Evolutionary conservation across 75 land plant genomes (phyloP), one percentile per base, ranked within the genome.

Genomic region (Adiantum capillusveneris): DNA sequence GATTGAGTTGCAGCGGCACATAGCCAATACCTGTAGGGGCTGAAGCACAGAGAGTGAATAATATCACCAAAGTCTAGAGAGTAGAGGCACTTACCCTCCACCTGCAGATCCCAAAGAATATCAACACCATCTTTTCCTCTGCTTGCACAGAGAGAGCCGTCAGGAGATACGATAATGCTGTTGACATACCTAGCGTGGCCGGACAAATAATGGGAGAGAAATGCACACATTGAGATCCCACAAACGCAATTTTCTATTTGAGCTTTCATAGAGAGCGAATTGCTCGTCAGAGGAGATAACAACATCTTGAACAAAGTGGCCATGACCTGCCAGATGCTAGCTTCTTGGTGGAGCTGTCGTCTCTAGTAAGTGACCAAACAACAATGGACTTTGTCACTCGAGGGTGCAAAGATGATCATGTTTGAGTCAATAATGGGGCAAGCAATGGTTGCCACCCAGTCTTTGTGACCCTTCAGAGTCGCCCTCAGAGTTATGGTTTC

Each of bases 1-100:
- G 37, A 34, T 34, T 34, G 37, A 1, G 93, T 88, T 5, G 37
- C 37, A 0, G 89, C 92, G 29, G 93, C 93, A 61, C 93, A 88
- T 13, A 89, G 75, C 90, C 95, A 89, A 75, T 88, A 88, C 68
- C 95, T 60, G 63, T 89, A 85, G 39, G 95, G 95, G 66, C 86
- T 89, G 53, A 89, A 89, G 69, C 90, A 85, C 17, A 89, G 68
- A 1, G 83, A 44, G 51, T 89, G 75, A 44, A 89, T 89, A 21
- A 89, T 80, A 11, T 78, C 60, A 1, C 90, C 90, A 18, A 90
- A 86, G 56, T 82, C 81, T 2, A 88, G 59, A 6, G 83, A 77
- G 74, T 88, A 88, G 12, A 88, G 81, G 62, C 70, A 51, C 79
- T 82, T 88, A 0, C 90, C 94, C 64, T 84, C 84, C 0, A 84